Evolutionary conservation across 2,329 filamentous ascomycete species (phyloP).

Genomic region (Huntiella savannae): DNA sequence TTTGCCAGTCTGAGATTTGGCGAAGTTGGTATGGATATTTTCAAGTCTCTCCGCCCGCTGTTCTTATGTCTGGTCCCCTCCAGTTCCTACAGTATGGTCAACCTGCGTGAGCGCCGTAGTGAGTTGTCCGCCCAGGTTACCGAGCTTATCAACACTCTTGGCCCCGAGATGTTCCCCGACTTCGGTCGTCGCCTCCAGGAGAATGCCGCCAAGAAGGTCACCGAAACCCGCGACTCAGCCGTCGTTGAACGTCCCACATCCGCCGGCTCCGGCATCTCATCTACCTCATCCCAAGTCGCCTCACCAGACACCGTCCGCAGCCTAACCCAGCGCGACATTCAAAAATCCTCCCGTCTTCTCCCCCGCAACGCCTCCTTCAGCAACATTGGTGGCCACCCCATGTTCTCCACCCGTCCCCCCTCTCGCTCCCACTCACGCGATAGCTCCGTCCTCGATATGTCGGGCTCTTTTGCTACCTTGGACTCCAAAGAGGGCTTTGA

Average conservation of each 20-base stretch:
- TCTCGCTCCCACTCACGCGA: conserved; percentile 51
- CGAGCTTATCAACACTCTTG: conserved; percentile 81
- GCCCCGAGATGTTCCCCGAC: conserved; percentile 93
- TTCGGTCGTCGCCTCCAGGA: conserved; percentile 64
- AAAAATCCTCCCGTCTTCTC: conserved; percentile 32
- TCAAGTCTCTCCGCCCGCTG: conserved; percentile 82
- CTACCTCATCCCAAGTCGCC: conserved; percentile 20
- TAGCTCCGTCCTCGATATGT: conserved; percentile 15
- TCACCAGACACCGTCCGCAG: conserved; percentile 22
- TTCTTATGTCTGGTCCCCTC: conserved; percentile 69
- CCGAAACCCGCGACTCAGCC: conserved; percentile 14
- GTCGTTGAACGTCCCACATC: conserved; percentile 16
- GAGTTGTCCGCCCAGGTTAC: conserved; percentile 69
- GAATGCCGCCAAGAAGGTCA: conserved; percentile 21
- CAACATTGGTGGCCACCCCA: conserved; percentile 68
- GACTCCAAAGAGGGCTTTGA: conserved; percentile 55
- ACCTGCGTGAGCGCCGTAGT: conserved; percentile 52
- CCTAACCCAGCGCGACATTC: conserved; percentile 30
- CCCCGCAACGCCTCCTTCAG: conserved; percentile 87
- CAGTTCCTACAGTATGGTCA: conserved; percentile 66
- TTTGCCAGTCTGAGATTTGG: conserved; percentile 88
- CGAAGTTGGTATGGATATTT: conserved; percentile 96
- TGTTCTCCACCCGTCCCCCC: conserved; percentile 79
- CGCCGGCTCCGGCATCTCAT: conserved; percentile 11
- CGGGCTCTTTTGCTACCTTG: conserved; percentile 43